Base-by-base conservation (phyloP, 2,329 filamentous ascomycete species). In the Elsinoe batatas region DNA sequence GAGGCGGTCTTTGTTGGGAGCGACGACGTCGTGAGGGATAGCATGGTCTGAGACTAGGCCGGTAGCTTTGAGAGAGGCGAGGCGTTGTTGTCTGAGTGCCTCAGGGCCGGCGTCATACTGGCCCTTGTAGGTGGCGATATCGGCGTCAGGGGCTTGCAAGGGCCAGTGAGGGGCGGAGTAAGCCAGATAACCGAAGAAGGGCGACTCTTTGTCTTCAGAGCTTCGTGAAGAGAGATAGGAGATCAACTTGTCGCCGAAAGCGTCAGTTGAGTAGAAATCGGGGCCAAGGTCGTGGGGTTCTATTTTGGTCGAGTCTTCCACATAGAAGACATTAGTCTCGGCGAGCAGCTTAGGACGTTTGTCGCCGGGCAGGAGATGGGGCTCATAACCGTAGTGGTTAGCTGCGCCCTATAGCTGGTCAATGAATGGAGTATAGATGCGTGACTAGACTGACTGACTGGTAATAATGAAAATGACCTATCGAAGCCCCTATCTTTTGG, bases 331-430 rank as follows among this genome's bases (percentile, higher is more conserved):
- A 10, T 60, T 58, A 5, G 58, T 62, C 13, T 57, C 56, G 8
- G 59, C 57, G 0, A 62, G 47, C 12, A 58, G 56, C 3, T 57
- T 57, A 8, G 60, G 61, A 26, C 37, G 38, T 18, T 58, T 54
- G 22, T 64, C 61, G 12, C 55, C 53, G 13, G 60, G 42, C 20
- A 60, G 60, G 15, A 62, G 61, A 43, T 61, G 61, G n/a, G 63
- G 68, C 56, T 72, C 69, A 56, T 63, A 69, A 15, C 62, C 65
- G 55, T 66, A 72, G 49, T 72, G 70, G 56, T 72, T 72, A 18
- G 58, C 61, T 32, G 55, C 57, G 42, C 43, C 53, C 53, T 55
- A 30, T 8, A 13, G 18, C 2, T 7, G 2, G 15, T 35, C 30
- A 35, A 20, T 38, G 7, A 32, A 15, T 30, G 18, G n/a, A 10